Evolutionary conservation across 345 rosid genomes (phyloP), one percentile per base, ranked within the genome.

Genomic region (Balakata baccata): DNA sequence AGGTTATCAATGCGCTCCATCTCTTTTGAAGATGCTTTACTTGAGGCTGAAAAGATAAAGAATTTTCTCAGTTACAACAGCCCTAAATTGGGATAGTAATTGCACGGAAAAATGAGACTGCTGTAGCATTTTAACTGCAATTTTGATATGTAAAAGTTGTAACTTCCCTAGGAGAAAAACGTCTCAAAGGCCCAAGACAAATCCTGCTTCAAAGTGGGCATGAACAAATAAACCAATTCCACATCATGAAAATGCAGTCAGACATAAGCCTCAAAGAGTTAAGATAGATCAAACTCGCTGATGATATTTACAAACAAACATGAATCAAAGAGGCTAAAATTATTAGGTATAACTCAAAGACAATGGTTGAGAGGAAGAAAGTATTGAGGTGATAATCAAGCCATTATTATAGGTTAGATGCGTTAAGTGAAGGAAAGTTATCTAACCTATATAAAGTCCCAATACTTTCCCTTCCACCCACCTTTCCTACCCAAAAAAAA

Each of bases 21-120:
- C 86, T 92, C 99, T 78, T 90, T 92, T 34, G 90, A 88, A 82
- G 90, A 86, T 59, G 97, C 92, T 88, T 87, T 95, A 69, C 96
- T 87, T 71, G 97, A 85, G 70, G 92, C 99, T 91, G 85, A 65
- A 78, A 53, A 75, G 54, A 81, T 17, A 25, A 52, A 61, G 4
- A 65, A 65, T n/a, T 51, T 38, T 58, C 20, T 23, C 9, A 39
- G 66, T 74, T 29, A 69, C 47, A 65, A 66, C 38, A 64, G 11
- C 16, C 20, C 18, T n/a, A 64, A 43, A 60, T 46, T 22, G 34
- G n/a, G 17, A 66, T 66, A 11, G 34, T 53, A 52, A 68, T 25
- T 45, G 6, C 37, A 64, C 50, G 18, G 9, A 20, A 11, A 25
- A 20, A 0, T n/a, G 34, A 6, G 37, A 17, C 41, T 37, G 66